Conservation (phyloP, 305 asterid genomes). For the Plantago lanceolata region DNA sequence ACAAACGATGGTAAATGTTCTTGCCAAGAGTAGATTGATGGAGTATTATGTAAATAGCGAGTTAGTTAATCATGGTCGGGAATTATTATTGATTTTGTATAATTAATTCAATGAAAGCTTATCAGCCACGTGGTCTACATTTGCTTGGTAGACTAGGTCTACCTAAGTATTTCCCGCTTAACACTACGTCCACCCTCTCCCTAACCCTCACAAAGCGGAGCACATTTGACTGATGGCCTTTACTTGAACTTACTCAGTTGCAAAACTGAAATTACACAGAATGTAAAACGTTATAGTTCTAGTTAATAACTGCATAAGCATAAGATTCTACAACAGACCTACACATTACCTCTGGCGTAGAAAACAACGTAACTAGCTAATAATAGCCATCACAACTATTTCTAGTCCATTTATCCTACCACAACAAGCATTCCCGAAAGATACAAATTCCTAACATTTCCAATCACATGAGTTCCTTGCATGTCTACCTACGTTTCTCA, state of each 20-base stretch:
- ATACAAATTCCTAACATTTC: not conserved
- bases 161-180: no score
- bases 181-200: no score
- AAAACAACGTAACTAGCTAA: not conserved
- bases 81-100: no score
- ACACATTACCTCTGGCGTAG: not conserved
- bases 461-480: not conserved
- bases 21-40: no score
- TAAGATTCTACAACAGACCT: conserved; percentile 3
- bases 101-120: no score
- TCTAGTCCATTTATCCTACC: not conserved
- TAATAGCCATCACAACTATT: not conserved
- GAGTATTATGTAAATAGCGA: no score
- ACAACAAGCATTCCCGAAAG: not conserved
- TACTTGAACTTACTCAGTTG: not conserved
- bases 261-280: not conserved
- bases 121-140: no score
- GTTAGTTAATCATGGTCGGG: no score
- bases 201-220: not conserved
- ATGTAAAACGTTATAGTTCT: not conserved
- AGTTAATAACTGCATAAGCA: not conserved
- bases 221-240: not conserved
- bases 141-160: no score
- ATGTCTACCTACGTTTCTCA: not conserved
- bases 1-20: no score